Evolutionary conservation across 1,139 yeast species (phyloP).

Genomic region (Debaryomycetaceae sp.): DNA sequence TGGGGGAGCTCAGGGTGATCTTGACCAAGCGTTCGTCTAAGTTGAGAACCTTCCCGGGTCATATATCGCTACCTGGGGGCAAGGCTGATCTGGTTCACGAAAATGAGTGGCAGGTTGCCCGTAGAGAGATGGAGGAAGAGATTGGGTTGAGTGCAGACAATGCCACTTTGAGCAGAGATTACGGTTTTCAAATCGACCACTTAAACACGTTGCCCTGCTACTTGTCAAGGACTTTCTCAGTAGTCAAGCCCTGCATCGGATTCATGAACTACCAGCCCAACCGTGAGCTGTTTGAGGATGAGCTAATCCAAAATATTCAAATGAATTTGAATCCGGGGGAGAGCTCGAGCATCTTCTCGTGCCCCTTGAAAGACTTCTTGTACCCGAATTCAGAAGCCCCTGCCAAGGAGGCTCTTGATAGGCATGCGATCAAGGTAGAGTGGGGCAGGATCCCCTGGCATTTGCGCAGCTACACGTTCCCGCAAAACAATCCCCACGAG

Average conservation of each 20-base stretch:
- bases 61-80: constrained; percentile 88
- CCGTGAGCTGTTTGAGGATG: constrained; percentile 13
- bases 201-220: constrained; percentile 67
- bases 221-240: constrained; percentile 72
- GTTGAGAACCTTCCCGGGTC: constrained; percentile 75
- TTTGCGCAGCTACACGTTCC: constrained; percentile 57
- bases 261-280: constrained; percentile 34
- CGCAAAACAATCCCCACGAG: constrained; percentile 51
- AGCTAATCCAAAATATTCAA: constrained; percentile 27
- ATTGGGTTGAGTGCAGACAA: constrained; percentile 65
- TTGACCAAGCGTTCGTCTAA: constrained; percentile 71
- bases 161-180: constrained; percentile 34
- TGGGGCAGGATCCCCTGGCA: constrained; percentile 77
- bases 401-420: constrained; percentile 42
- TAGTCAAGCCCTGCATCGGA: constrained; percentile 80
- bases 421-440: constrained; percentile 34
- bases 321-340: constrained; percentile 65
- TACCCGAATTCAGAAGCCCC: constrained; percentile 31
- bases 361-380: constrained; percentile 60
- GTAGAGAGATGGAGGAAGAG: constrained; percentile 84
- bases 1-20: constrained; percentile 73
- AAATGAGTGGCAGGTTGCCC: constrained; percentile 64
- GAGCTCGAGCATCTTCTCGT: constrained; percentile 61
- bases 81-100: constrained; percentile 67
- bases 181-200: constrained; percentile 54